Evolutionary conservation across 1,284 basidiomycete species (phyloP), one percentile per base, ranked within the genome.

Genomic region (Cryptococcus wingfieldii): DNA sequence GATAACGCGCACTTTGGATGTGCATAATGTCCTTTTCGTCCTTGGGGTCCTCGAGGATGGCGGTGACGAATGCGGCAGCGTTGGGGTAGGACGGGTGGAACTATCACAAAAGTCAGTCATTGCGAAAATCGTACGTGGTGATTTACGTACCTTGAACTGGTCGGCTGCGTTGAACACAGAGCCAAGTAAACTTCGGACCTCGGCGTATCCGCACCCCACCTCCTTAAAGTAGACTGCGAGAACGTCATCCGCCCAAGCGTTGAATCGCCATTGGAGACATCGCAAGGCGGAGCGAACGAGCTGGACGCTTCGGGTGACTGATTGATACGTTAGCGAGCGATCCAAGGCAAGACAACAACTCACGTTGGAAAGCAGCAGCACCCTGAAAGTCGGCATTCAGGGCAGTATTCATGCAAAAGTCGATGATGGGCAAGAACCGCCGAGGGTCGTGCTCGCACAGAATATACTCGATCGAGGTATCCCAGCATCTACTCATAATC

Each of bases 401-500:
- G n/a, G 82, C 80, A 34, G 70, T 73, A 38, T 68, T 60, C 45
- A 88, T 71, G 55, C 94, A 83, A 83, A 89, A 96, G 63, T 89
- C 82, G 38, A 96, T 80, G 28, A 98, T 77, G 4, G 84, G 83
- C 58, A 84, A 80, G 65, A 86, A 86, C 19, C 95, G 84, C 31
- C 93, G 86, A 39, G 92, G 93, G 77, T 98, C 95, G 37, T 90
- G 83, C 54, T 86, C 82, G 61, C 80, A 79, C 27, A 92, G 75
- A 71, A 86, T 81, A 61, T 84, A 79, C 83, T 90, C 77, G 54
- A 69, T 67, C 34, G 61, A 66, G 39, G 73, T 69, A 54, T 74
- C 68, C 74, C 75, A 77, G 59, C 72, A 73, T 45, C 67, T 70
- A 46, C 23, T 5, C 4, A 60, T 63, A 16, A 18, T 60, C 44